phyloP scores from a whole-genome alignment of 345 rosid genomes.

The Pistacia vera region DNA sequence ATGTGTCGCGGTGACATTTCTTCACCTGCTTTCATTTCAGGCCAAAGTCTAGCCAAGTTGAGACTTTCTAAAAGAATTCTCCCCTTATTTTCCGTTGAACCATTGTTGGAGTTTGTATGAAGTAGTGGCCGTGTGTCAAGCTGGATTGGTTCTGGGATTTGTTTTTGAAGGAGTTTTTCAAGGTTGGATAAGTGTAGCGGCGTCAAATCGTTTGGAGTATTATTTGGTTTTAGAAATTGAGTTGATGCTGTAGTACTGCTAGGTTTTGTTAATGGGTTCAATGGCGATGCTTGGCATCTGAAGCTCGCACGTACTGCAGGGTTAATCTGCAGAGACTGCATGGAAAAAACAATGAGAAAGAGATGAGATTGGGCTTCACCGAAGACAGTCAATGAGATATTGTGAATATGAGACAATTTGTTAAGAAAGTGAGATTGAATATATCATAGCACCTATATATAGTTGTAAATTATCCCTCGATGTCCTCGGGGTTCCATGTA shows the following conservation, averaged over 20 bases:
- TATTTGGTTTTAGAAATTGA: constrained; percentile 8
- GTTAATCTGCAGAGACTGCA: constrained; percentile 47
- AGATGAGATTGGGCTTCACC: background rate
- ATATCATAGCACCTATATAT: background rate
- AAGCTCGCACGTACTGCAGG: constrained; percentile 47
- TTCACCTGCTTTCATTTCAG: constrained; percentile 78
- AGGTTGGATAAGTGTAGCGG: constrained; percentile 60
- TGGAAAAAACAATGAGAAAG: background rate
- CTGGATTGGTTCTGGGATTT: constrained; percentile 16
- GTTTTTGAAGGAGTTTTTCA: constrained; percentile 57
- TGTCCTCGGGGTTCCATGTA: background rate
- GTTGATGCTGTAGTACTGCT: background rate
- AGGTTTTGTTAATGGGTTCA: constrained; percentile 38
- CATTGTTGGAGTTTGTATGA: constrained; percentile 16
- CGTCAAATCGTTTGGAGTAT: constrained; percentile 32
- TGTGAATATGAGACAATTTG: background rate
- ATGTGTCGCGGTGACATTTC: constrained; percentile 88
- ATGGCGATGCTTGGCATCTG: constrained; percentile 49
- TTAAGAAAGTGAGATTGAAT: background rate
- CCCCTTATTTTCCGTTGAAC: constrained; percentile 26
- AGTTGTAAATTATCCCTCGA: background rate
- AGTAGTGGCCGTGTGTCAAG: background rate
- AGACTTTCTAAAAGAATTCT: constrained; percentile 50
- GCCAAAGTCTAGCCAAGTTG: constrained; percentile 70
- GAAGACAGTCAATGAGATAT: background rate